A percentile compares a stretch with the other conserved stretches of the same genome.
Conservation (phyloP, 2,329 filamentous ascomycete species). For the Endoconidiophora laricicola region DNA sequence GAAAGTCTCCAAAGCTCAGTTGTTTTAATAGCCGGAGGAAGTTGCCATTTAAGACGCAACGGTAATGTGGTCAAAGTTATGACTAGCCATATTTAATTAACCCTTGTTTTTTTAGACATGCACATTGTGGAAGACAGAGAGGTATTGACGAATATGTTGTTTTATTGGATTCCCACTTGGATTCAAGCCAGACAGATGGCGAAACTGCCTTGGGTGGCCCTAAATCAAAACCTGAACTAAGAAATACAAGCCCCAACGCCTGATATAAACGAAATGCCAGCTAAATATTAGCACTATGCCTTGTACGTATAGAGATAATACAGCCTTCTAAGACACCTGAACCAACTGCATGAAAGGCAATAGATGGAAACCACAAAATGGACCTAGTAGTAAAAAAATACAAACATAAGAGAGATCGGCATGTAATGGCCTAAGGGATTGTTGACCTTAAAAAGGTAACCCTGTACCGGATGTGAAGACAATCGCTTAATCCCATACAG, state of each 20-base stretch:
- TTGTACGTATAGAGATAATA: too few species aligned
- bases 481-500: slow-evolving; percentile 7
- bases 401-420: neutral
- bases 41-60: too few species aligned
- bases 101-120: too few species aligned
- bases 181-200: neutral
- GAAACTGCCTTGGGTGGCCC: neutral
- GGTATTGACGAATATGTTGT: neutral
- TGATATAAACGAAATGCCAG: neutral
- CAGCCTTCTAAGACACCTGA: too few species aligned
- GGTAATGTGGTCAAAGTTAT: too few species aligned
- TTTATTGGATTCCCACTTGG: neutral
- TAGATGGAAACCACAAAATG: too few species aligned
- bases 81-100: too few species aligned
- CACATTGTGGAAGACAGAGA: neutral
- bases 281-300: too few species aligned
- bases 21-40: too few species aligned
- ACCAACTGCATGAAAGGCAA: too few species aligned
- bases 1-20: too few species aligned
- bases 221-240: neutral
- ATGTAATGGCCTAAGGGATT: neutral
- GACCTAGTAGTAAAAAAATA: slow-evolving; percentile 3
- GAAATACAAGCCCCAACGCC: neutral
- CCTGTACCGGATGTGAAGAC: neutral
- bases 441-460: neutral